Evolutionary conservation across 2,329 filamentous ascomycete species (phyloP).

Genomic region (Diaporthe amygdali): DNA sequence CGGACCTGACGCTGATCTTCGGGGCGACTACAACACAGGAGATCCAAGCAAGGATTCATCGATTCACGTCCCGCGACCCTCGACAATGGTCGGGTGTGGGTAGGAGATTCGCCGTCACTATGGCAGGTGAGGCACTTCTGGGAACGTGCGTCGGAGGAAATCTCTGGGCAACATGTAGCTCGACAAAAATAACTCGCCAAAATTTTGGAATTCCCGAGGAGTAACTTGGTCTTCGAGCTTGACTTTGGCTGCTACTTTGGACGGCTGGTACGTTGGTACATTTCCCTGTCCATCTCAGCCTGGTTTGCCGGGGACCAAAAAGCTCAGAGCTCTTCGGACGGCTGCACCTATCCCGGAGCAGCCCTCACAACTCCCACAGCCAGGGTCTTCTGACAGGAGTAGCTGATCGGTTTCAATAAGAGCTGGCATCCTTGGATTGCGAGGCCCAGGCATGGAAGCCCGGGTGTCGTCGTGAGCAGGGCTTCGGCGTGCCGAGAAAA

Average conservation of each 20-base stretch:
- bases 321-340: conserved; percentile 8
- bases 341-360: conserved; percentile 22
- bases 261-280: not conserved
- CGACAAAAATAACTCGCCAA: conserved; percentile 13
- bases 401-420: conserved; percentile 25
- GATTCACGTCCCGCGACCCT: conserved; percentile 12
- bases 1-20: conserved; percentile 18
- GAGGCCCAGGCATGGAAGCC: conserved; percentile 8
- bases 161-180: conserved; percentile 3
- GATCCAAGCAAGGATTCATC: conserved; percentile 21
- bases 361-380: not conserved
- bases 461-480: not conserved
- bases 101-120: conserved; percentile 11
- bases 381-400: conserved; percentile 19
- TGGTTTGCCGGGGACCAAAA: not conserved
- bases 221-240: conserved; percentile 1
- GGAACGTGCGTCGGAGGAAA: conserved; percentile 9
- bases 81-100: conserved; percentile 17
- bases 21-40: conserved; percentile 21
- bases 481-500: conserved; percentile 1
- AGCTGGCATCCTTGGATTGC: conserved; percentile 18
- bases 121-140: conserved; percentile 13
- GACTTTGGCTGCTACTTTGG: not conserved
- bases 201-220: conserved; percentile 8
- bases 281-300: conserved; percentile 3